phyloP scores from a whole-genome alignment of 768 basidiomycete species.

The Mrakia hoshinonis region DNA sequence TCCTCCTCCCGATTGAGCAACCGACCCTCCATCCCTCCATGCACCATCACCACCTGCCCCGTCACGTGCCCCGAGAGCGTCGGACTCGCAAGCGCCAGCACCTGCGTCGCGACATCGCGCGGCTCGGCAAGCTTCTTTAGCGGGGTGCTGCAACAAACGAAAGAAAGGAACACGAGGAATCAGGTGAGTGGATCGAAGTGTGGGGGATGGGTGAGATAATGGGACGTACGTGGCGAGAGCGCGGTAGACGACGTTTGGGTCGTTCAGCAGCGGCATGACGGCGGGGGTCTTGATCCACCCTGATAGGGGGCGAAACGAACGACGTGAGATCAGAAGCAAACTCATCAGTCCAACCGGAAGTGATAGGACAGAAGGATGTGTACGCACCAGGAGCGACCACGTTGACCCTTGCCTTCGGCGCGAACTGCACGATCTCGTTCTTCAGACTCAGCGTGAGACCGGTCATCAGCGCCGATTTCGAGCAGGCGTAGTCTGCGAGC shows the following conservation, averaged over 20 bases:
- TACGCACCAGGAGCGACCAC: slow-evolving; percentile 58
- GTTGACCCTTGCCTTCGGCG: slow-evolving; percentile 63
- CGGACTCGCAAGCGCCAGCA: slow-evolving; percentile 55
- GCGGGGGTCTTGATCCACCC: slow-evolving; percentile 47
- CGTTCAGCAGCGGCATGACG: slow-evolving; percentile 52
- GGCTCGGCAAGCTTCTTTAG: slow-evolving; percentile 60
- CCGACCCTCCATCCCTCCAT: slow-evolving; percentile 72
- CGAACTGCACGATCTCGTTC: slow-evolving; percentile 71
- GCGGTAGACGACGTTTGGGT: slow-evolving; percentile 51
- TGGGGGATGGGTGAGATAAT: neutral
- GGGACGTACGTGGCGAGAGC: slow-evolving; percentile 58
- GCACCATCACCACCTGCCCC: slow-evolving; percentile 61
- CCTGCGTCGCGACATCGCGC: slow-evolving; percentile 57
- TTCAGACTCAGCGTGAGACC: slow-evolving; percentile 60
- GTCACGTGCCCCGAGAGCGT: slow-evolving; percentile 61
- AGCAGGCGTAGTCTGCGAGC: slow-evolving; percentile 33
- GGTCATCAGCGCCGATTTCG: slow-evolving; percentile 31
- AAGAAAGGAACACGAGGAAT: neutral
- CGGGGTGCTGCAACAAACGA: slow-evolving; percentile 48
- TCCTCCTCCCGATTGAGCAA: slow-evolving; percentile 42
- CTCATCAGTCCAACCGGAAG: neutral
- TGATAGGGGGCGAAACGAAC: neutral
- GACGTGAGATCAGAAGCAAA: neutral
- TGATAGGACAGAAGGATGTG: slow-evolving; percentile 28
- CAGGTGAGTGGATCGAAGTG: neutral